These are phyloP conservation scores for Microbotryum saponariae DNA, from an alignment of 1,284 basidiomycete species.

Conservation along the genomic window DNA sequence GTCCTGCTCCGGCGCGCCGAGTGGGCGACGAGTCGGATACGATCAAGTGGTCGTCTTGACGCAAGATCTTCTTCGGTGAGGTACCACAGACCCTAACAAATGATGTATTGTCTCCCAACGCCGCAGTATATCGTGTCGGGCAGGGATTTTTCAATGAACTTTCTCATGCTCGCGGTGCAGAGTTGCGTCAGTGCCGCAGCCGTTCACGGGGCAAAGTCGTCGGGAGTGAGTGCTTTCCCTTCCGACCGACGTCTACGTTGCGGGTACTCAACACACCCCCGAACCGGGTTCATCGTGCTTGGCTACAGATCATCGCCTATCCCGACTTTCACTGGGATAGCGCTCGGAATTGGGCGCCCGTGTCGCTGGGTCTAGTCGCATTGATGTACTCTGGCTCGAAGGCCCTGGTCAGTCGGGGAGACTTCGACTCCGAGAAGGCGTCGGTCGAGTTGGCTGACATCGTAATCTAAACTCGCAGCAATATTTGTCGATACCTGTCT, in stretches of 20 bases:
- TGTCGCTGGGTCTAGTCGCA: conserved; percentile 2
- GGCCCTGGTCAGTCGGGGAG: not conserved
- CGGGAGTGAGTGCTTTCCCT: conserved; percentile 44
- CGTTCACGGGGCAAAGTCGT: conserved; percentile 63
- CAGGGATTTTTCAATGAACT: conserved; percentile 90
- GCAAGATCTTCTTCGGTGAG: not conserved
- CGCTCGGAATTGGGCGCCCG: not conserved
- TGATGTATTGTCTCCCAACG: not conserved
- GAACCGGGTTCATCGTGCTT: not conserved
- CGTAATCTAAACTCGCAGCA: conserved; percentile 19
- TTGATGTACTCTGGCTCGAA: conserved; percentile 6
- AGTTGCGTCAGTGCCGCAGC: conserved; percentile 73
- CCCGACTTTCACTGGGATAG: not conserved
- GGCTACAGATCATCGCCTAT: not conserved
- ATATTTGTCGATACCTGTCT: conserved; percentile 41
- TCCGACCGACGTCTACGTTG: conserved; percentile 15
- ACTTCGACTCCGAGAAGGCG: not conserved
- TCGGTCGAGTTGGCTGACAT: not conserved
- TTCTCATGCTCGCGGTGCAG: conserved; percentile 86
- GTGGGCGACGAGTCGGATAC: no score
- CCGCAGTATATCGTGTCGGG: conserved; percentile 89
- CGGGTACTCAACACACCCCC: not conserved
- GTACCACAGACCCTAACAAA: not conserved
- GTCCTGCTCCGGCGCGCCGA: no score
- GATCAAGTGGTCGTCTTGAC: no score